phyloP scores from a whole-genome alignment of 2,329 filamentous ascomycete genomes.

The Cadophora gregata region DNA sequence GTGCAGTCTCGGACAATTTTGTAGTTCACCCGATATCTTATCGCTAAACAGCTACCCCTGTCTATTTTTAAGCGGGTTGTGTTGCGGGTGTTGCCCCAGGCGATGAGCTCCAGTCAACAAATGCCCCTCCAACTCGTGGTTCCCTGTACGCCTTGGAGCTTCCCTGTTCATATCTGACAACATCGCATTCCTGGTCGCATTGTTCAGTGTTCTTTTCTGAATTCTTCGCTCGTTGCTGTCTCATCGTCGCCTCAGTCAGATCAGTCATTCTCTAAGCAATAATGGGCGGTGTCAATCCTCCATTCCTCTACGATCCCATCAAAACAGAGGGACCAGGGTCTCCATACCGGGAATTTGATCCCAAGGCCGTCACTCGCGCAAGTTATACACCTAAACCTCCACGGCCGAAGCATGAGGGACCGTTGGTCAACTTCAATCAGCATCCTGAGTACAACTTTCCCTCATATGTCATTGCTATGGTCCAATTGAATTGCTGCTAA shows the following conservation, averaged over 20 bases:
- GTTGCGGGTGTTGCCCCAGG: conserved; percentile 40
- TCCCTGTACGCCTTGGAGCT: conserved; percentile 25
- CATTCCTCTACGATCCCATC: conserved; percentile 73
- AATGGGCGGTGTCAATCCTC: conserved; percentile 63
- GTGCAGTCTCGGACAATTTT: conserved; percentile 9
- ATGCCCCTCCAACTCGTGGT: background rate
- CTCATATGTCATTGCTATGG: background rate
- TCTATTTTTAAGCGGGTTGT: conserved; percentile 12
- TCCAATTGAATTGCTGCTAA: conserved; percentile 24
- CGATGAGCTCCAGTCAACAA: conserved; percentile 30
- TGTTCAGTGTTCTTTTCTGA: conserved; percentile 19
- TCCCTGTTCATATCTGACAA: conserved; percentile 34
- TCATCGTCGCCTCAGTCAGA: conserved; percentile 16
- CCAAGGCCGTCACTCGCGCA: conserved; percentile 82
- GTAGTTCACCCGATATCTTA: conserved; percentile 25
- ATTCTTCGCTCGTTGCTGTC: conserved; percentile 1
- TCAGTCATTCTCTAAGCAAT: conserved; percentile 40
- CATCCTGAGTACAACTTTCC: conserved; percentile 76
- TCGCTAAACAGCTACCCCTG: conserved; percentile 25
- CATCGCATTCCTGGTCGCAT: conserved; percentile 35
- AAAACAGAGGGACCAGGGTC: conserved; percentile 55
- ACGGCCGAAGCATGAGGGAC: conserved; percentile 73
- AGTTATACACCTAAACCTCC: conserved; percentile 62
- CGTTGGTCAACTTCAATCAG: conserved; percentile 80
- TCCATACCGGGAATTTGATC: conserved; percentile 73